Evolutionary conservation across 768 basidiomycete species (phyloP), one percentile per base, ranked within the genome.

Genomic region (Phanerochaete sordida): DNA sequence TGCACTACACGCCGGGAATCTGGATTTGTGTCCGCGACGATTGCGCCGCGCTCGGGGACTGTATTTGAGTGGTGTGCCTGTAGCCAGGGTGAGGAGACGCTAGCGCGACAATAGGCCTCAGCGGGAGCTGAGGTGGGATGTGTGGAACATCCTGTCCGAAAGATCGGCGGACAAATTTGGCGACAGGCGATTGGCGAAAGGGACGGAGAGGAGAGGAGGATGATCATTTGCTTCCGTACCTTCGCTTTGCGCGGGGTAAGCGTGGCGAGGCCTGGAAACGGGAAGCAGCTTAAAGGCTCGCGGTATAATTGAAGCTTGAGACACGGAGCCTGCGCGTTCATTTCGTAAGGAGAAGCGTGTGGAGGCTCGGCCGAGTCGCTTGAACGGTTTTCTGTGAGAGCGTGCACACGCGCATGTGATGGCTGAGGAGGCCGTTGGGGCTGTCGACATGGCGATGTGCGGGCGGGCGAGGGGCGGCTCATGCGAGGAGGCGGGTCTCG

Each of bases 361-460:
- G 13, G 11, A 6, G 13, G 48, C 48, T 15, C 48, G 48, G 39
- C 39, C 39, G 39, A 43, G 39, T 43, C 48, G 48, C 28, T 27
- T 30, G 24, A 26, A 49, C 23, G 23, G 48, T 30, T 26, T 27
- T 49, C 11, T 16, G 48, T 27, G 48, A 23, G n/a, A 26, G 16
- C 48, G 23, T 9, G 31, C 31, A 31, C 28, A 23, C 13, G 48
- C 48, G n/a, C n/a, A n/a, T n/a, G n/a, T n/a, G n/a, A 49, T 5
- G 48, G 50, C 28, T 47, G 56, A 47, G 46, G 56, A 43, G 8
- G 39, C 4, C 8, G n/a, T 31, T 6, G 11, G 21, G 51, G 5
- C 56, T 7, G 56, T 57, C 56, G 56, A 57, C 56, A 57, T 57
- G 56, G 23, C 56, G 56, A 57, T 45, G 7, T 26, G n/a, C 46